These are phyloP conservation scores for Backusella sp. DNA, from an alignment of 192 early-diverging fungal genomes.

Conservation along the genomic window DNA sequence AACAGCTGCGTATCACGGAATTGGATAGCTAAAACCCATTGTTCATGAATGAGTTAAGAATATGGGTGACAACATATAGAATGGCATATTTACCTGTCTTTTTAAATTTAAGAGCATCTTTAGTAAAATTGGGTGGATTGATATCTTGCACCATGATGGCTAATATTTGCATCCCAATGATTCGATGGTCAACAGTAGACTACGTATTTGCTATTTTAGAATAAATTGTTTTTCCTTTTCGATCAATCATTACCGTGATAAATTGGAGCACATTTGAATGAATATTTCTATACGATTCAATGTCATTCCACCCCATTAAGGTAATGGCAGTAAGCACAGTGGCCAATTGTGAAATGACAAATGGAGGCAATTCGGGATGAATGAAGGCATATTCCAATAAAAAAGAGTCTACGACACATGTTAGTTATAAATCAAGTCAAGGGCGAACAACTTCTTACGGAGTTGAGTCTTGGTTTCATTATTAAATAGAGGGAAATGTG, in stretches of 20 bases:
- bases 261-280: conserved; percentile 53
- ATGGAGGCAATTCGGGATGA: conserved; percentile 52
- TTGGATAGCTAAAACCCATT: conserved; percentile 32
- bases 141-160: conserved; percentile 72
- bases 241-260: conserved; percentile 41
- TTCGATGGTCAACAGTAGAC: conserved; percentile 52
- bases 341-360: conserved; percentile 55
- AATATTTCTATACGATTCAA: conserved; percentile 58
- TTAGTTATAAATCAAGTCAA: too few species aligned
- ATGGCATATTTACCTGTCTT: conserved; percentile 50
- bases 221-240: background rate
- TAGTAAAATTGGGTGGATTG: conserved; percentile 55
- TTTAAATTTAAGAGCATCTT: conserved; percentile 61
- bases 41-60: background rate
- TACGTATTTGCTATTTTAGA: conserved; percentile 14
- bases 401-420: conserved; percentile 46
- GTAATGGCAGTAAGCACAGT: conserved; percentile 61
- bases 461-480: conserved; percentile 28
- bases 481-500: conserved; percentile 30
- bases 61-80: background rate
- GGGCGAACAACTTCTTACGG: conserved; percentile 9
- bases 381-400: conserved; percentile 56
- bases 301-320: conserved; percentile 72
- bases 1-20: conserved; percentile 44
- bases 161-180: conserved; percentile 71